Percentiles rank a stretch among this genome's conserved stretches.
Evolutionary conservation across 1,139 yeast species (phyloP).

Genomic region (Eremothecium gossypii): DNA sequence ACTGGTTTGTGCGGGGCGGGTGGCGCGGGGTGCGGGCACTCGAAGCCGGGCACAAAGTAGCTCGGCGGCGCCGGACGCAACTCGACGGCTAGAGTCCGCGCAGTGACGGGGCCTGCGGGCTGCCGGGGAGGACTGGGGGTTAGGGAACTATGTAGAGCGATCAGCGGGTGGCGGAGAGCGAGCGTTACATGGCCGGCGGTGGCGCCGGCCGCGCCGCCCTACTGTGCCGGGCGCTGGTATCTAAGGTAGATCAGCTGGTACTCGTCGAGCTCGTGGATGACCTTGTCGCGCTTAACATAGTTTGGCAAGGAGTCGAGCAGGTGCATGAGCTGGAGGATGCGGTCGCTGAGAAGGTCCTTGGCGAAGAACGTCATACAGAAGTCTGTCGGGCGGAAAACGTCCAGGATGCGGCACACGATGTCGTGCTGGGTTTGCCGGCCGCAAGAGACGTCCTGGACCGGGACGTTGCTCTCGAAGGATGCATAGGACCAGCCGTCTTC

Average conservation of each 20-base stretch:
- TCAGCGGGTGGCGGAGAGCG: too few species aligned
- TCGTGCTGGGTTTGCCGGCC: constrained; percentile 34
- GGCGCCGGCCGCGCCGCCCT: too few species aligned
- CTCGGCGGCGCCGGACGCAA: too few species aligned
- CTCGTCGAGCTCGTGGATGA: constrained; percentile 59
- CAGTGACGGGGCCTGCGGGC: too few species aligned
- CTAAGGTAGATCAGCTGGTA: constrained; percentile 39
- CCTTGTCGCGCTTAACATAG: constrained; percentile 58
- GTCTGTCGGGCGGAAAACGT: constrained; percentile 63
- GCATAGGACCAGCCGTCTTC: constrained; percentile 94
- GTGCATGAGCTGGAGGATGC: constrained; percentile 34
- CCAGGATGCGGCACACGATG: constrained; percentile 49
- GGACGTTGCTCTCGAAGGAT: constrained; percentile 81
- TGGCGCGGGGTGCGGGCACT: too few species aligned
- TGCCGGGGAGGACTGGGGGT: too few species aligned
- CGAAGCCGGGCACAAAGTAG: too few species aligned
- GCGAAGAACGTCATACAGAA: constrained; percentile 61
- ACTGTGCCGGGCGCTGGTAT: constrained; percentile 8
- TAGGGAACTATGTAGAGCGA: too few species aligned
- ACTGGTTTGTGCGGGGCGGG: too few species aligned
- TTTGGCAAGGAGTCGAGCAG: constrained; percentile 35
- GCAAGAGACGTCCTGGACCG: constrained; percentile 33
- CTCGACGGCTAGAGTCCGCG: too few species aligned
- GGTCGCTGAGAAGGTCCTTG: constrained; percentile 19
- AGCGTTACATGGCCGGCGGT: too few species aligned